These are phyloP conservation scores for Penicillium dipodomyicola DNA, from an alignment of 495 filamentous ascomycete species.

Conservation along the genomic window DNA sequence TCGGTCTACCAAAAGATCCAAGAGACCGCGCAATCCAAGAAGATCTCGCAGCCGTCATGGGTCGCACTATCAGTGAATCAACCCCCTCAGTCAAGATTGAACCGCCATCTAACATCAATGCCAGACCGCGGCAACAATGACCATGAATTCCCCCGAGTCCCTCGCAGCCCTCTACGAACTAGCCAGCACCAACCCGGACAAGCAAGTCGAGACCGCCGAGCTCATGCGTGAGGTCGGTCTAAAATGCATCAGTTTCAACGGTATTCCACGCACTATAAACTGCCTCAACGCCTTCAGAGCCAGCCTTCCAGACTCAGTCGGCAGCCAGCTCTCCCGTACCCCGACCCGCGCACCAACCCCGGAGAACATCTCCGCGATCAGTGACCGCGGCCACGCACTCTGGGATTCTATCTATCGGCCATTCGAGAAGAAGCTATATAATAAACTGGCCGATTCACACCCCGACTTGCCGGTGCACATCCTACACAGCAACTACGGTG, in stretches of 20 bases:
- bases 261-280: slow-evolving; percentile 79
- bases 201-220: slow-evolving; percentile 59
- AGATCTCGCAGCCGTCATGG: slow-evolving; percentile 61
- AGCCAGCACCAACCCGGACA: slow-evolving; percentile 38
- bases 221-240: slow-evolving; percentile 76
- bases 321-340: slow-evolving; percentile 19
- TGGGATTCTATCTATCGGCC: slow-evolving; percentile 74
- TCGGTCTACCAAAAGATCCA: slow-evolving; percentile 60
- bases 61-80: slow-evolving; percentile 58
- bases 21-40: slow-evolving; percentile 49
- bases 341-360: slow-evolving; percentile 22
- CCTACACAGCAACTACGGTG: slow-evolving; percentile 66
- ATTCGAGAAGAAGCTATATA: slow-evolving; percentile 64
- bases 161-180: slow-evolving; percentile 54
- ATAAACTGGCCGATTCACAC: slow-evolving; percentile 64
- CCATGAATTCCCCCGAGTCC: slow-evolving; percentile 69
- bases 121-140: slow-evolving; percentile 70
- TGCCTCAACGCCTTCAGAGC: slow-evolving; percentile 64
- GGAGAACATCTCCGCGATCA: slow-evolving; percentile 51
- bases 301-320: slow-evolving; percentile 44
- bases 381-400: slow-evolving; percentile 54
- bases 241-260: slow-evolving; percentile 83
- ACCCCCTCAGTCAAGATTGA: neutral
- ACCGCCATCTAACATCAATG: neutral
- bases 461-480: slow-evolving; percentile 79